These are phyloP conservation scores for Avena eriantha DNA, from an alignment of 176 grass and related monocot species.

Conservation along the genomic window DNA sequence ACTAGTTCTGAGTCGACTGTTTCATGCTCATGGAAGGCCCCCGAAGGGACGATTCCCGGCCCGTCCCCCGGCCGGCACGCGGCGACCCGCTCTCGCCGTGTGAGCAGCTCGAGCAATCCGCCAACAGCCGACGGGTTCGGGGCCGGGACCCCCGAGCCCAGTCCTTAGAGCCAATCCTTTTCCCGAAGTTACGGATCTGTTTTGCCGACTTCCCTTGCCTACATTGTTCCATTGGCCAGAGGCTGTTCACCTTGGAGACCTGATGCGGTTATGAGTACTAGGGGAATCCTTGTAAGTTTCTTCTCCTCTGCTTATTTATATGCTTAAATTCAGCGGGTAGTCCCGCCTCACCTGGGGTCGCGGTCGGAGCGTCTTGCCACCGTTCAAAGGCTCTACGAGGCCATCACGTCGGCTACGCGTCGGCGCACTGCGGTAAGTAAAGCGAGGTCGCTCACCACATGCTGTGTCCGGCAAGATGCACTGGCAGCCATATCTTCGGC, in stretches of 20 bases:
- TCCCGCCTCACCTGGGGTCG: too few species aligned
- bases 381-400: too few species aligned
- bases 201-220: constrained; percentile 92
- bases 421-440: too few species aligned
- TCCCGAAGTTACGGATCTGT: constrained; percentile 74
- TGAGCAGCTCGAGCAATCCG: constrained; percentile 45
- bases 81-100: constrained; percentile 42
- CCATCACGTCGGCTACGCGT: too few species aligned
- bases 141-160: constrained; percentile 26
- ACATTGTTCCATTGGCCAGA: constrained; percentile 88
- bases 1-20: constrained; percentile 69
- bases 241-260: constrained; percentile 71
- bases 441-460: too few species aligned
- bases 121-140: constrained; percentile 45
- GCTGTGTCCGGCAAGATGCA: too few species aligned
- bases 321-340: too few species aligned
- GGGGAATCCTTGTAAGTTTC: too few species aligned
- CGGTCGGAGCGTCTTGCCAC: too few species aligned
- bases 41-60: neutral
- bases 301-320: too few species aligned
- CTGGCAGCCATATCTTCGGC: too few species aligned
- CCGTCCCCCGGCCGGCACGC: too few species aligned
- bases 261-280: constrained; percentile 66
- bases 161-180: constrained; percentile 82
- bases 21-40: constrained; percentile 8